phyloP scores from a whole-genome alignment of 164 flowering plant species.

The Tetrastigma voinierianum region DNA sequence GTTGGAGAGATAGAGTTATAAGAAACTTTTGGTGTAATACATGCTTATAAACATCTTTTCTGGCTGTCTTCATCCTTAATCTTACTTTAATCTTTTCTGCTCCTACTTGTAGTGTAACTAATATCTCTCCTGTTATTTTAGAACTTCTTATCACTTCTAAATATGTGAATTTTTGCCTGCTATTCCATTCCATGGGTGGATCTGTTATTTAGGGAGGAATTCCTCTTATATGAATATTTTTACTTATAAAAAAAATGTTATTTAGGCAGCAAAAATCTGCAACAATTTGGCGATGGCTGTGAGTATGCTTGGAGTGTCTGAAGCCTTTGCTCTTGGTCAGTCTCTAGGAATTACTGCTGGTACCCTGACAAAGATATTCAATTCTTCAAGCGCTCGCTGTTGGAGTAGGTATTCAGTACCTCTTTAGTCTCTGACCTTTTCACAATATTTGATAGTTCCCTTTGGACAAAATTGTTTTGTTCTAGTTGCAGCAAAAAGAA shows the following conservation, averaged over 20 bases:
- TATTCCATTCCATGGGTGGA: background rate
- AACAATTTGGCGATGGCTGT: slow-evolving; percentile 93
- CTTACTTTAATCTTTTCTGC: too few relatives aligned
- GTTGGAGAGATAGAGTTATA: background rate
- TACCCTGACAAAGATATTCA: slow-evolving; percentile 71
- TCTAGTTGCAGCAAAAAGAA: background rate
- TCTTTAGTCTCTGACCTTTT: background rate
- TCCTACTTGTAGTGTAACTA: too few relatives aligned
- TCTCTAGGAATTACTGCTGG: slow-evolving; percentile 66
- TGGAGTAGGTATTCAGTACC: slow-evolving; percentile 71
- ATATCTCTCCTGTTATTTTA: too few relatives aligned
- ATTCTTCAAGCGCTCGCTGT: slow-evolving; percentile 91
- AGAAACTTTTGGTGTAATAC: background rate
- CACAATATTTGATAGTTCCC: background rate
- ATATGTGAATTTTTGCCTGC: background rate
- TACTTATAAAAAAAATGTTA: too few relatives aligned
- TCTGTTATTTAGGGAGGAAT: slow-evolving; percentile 57
- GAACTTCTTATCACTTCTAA: too few relatives aligned
- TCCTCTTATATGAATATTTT: too few relatives aligned
- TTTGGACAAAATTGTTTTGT: background rate
- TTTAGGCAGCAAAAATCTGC: slow-evolving; percentile 91
- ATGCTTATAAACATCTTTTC: background rate
- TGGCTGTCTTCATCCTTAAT: background rate
- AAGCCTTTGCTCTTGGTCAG: slow-evolving; percentile 90
- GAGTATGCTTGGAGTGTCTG: slow-evolving; percentile 91